phyloP scores from a whole-genome alignment of 192 early-diverging fungal species.

The Geranomyces michiganensis region DNA sequence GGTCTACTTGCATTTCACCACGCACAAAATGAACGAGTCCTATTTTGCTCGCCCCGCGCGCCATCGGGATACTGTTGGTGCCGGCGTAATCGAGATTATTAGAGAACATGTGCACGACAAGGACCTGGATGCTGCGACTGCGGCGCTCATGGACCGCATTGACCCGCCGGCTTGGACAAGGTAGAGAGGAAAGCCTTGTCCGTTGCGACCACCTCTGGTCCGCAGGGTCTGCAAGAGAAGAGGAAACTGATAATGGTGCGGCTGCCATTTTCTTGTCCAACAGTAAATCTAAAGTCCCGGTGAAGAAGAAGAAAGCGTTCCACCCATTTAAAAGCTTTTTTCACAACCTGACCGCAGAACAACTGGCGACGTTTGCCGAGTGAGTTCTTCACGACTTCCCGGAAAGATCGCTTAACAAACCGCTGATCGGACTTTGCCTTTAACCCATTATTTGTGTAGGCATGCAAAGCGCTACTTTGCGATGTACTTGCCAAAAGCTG shows the following conservation, averaged over 20 bases:
- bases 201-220: no score
- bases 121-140: conserved; percentile 23
- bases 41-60: conserved; percentile 4
- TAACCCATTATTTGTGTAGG: neutral
- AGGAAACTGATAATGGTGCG: no score
- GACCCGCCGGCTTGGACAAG: neutral
- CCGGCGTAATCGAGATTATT: conserved; percentile 28
- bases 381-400: neutral
- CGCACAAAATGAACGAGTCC: conserved; percentile 55
- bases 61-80: conserved; percentile 16
- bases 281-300: no score
- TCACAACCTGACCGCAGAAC: neutral
- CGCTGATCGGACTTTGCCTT: neutral
- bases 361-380: conserved; percentile 22
- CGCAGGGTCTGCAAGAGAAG: no score
- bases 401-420: neutral
- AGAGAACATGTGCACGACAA: conserved; percentile 21
- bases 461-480: conserved; percentile 56
- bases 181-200: neutral
- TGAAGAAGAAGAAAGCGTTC: neutral
- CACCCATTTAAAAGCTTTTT: conserved; percentile 15
- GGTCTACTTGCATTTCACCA: conserved; percentile 47
- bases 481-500: conserved; percentile 66
- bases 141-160: conserved; percentile 19
- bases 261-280: no score